Percentiles rank a stretch among this genome's conserved stretches.
phyloP scores from a whole-genome alignment of 768 basidiomycete species.

The Kwoniella heveanensis region DNA sequence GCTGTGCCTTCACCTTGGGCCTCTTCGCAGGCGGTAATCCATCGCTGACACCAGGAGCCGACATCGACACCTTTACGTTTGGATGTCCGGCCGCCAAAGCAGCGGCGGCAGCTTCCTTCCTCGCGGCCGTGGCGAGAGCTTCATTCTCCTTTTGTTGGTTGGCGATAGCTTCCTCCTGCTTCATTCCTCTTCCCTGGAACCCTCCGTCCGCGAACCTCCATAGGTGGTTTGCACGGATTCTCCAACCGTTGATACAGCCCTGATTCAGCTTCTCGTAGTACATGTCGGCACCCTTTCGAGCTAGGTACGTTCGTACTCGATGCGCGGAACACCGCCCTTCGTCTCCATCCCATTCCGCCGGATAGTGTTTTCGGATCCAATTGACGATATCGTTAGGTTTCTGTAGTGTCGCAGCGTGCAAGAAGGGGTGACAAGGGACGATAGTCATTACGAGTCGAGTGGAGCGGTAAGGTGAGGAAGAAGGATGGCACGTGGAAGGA shows the following conservation, averaged over 20 bases:
- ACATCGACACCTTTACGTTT: conserved; percentile 44
- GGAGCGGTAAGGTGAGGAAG: too few species aligned
- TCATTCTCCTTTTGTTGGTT: conserved; percentile 43
- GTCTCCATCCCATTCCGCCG: conserved; percentile 52
- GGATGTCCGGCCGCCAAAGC: conserved; percentile 49
- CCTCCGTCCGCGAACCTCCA: conserved; percentile 53
- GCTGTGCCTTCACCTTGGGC: conserved; percentile 17
- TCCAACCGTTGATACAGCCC: conserved; percentile 48
- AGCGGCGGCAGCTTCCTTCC: conserved; percentile 49
- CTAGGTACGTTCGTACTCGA: conserved; percentile 51
- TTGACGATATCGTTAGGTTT: conserved; percentile 54
- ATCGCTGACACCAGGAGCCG: conserved; percentile 31
- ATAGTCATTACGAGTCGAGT: not conserved
- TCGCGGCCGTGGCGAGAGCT: conserved; percentile 36
- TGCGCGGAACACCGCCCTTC: conserved; percentile 53
- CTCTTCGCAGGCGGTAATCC: conserved; percentile 30
- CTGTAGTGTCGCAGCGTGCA: conserved; percentile 17
- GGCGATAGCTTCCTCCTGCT: conserved; percentile 50
- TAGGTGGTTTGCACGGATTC: conserved; percentile 50
- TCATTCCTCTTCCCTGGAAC: conserved; percentile 52
- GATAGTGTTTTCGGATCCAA: conserved; percentile 52
- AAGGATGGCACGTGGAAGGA: too few species aligned
- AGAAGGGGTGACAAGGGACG: not conserved
- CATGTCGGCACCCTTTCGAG: conserved; percentile 53
- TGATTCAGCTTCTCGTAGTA: conserved; percentile 54